Conservation (phyloP, 495 filamentous ascomycete species). For the Lasiosphaeria hispida region DNA sequence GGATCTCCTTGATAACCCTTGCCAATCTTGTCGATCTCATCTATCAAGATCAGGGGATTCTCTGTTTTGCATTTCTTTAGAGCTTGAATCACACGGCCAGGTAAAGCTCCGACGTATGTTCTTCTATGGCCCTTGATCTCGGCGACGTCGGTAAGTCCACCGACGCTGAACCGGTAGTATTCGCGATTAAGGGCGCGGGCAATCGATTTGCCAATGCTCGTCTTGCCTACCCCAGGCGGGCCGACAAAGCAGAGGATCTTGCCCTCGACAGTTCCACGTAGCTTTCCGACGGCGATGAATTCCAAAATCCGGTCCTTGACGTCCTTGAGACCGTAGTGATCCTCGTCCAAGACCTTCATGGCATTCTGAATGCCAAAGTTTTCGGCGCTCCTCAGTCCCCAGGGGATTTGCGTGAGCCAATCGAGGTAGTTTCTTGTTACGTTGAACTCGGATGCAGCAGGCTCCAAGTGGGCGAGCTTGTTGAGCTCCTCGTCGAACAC, state of each 20-base stretch:
- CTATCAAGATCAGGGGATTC: slow-evolving; percentile 94
- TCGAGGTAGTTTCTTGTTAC: slow-evolving; percentile 99
- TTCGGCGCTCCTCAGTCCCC: slow-evolving; percentile 93
- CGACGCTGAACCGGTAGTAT: slow-evolving; percentile 98
- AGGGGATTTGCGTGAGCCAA: slow-evolving; percentile 97
- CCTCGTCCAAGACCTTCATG: slow-evolving; percentile 87
- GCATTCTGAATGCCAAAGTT: slow-evolving; percentile 95
- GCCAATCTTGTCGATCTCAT: slow-evolving; percentile 98
- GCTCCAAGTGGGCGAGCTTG: slow-evolving; percentile 91
- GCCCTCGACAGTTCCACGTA: slow-evolving; percentile 95
- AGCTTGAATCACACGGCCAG: slow-evolving; percentile 95
- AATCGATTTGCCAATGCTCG: slow-evolving; percentile 97
- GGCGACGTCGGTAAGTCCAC: slow-evolving; percentile 95
- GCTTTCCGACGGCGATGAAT: slow-evolving; percentile 97
- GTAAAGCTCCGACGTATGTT: slow-evolving; percentile 95
- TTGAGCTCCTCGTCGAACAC: slow-evolving; percentile 98
- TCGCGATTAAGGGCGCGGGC: slow-evolving; percentile 90
- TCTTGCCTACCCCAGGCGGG: slow-evolving; percentile 94
- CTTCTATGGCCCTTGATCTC: slow-evolving; percentile 98
- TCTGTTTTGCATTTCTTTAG: slow-evolving; percentile 99
- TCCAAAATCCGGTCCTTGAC: slow-evolving; percentile 99
- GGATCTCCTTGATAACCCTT: slow-evolving; percentile 95
- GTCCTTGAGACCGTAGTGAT: slow-evolving; percentile 96
- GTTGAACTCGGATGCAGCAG: slow-evolving; percentile 95
- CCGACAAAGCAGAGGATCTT: slow-evolving; percentile 99